Evolutionary conservation across 345 rosid genomes (phyloP), one percentile per base, ranked within the genome.

Genomic region (Erucastrum elatum): DNA sequence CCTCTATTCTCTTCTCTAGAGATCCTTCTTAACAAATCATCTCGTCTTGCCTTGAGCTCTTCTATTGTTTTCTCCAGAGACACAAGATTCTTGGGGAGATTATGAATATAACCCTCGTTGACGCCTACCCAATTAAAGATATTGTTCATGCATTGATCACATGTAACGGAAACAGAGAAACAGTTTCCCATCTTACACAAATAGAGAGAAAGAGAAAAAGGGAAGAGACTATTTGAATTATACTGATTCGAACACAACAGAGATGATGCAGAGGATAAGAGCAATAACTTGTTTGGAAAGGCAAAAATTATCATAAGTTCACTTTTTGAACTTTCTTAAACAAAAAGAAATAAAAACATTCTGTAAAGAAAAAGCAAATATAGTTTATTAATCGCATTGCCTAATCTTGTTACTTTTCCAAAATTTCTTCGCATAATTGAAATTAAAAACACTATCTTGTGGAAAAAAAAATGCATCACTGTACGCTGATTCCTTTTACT

Each of bases 1-100:
- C 70, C 62, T 64, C 15, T 9, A 13, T 75, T 66, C 16, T 66
- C 74, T 9, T 61, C 82, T n/a, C 63, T 46, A 5, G 27, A 29
- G 31, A 75, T 25, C 69, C 34, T 39, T 12, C 46, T 27, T 17
- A 0, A 8, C 13, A 75, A 11, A 29, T 75, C 83, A 9, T 66
- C 70, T 4, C 58, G 29, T 37, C 5, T 39, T 1, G 56, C 75
- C 75, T 1, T 44, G 33, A 80, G 63, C 3, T 58, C 62, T 31
- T 51, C 37, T 21, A 30, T 65, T 2, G 25, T 1, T 21, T 5
- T 25, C 78, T 26, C 15, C 35, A 75, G 16, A 53, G 27, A 33
- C 7, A 0, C 2, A 0, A 75, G 64, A 75, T 75, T 75, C 34
- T 75, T n/a, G 6, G 66, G 0, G 4, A 75, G 71, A 33, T 51